These are phyloP conservation scores for Pharus latifolius DNA, from an alignment of 176 grass and related monocot species.

Conservation along the genomic window DNA sequence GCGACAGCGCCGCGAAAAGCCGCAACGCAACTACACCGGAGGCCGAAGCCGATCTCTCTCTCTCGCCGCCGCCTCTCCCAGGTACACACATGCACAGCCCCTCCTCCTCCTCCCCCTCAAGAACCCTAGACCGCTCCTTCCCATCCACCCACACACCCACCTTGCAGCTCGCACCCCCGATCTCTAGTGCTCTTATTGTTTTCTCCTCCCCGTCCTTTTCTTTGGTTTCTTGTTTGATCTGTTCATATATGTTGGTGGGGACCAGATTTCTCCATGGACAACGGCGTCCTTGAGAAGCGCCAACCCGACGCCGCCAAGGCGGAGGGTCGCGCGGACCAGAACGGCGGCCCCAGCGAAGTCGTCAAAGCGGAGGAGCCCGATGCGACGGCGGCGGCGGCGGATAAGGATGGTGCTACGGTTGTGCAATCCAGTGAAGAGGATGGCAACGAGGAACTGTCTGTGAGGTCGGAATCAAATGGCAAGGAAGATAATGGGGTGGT, in stretches of 20 bases:
- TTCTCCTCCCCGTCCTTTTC: neutral
- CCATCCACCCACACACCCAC: neutral
- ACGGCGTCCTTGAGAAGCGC: neutral
- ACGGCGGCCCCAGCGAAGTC: constrained; percentile 14
- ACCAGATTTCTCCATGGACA: constrained; percentile 15
- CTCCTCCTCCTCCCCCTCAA: neutral
- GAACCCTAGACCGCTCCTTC: too few relatives aligned
- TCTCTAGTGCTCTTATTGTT: neutral
- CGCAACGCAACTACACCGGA: too few relatives aligned
- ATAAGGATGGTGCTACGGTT: neutral
- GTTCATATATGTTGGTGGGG: neutral
- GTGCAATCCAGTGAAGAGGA: neutral
- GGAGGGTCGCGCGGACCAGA: constrained; percentile 2
- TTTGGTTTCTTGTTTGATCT: constrained; percentile 40
- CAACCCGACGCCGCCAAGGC: neutral
- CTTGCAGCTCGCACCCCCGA: too few relatives aligned
- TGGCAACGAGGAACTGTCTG: neutral
- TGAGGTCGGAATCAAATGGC: neutral
- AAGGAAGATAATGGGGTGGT: neutral
- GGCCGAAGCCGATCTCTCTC: too few relatives aligned
- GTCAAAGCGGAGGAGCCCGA: constrained; percentile 1
- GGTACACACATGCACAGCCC: constrained; percentile 5
- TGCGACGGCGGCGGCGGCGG: constrained; percentile 2
- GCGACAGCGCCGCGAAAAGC: constrained; percentile 3
- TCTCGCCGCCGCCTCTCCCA: neutral